A percentile compares a stretch with the other conserved stretches of the same genome.
These are phyloP conservation scores for Emericellopsis cladophorae DNA, from an alignment of 2,329 filamentous ascomycete genomes.

Conservation along the genomic window DNA sequence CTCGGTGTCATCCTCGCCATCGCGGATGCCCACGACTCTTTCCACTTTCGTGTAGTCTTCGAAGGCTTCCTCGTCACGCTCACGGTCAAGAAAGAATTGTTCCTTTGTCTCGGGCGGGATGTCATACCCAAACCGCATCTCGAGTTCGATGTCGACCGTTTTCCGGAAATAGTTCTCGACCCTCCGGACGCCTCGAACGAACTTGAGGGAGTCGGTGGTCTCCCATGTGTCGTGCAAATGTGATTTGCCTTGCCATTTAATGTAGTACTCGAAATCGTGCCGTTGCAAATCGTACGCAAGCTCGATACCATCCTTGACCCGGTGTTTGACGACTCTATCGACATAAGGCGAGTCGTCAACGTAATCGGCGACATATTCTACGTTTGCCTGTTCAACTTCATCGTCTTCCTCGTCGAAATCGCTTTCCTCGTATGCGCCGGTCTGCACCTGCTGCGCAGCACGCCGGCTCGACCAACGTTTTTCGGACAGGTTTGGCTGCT, in stretches of 20 bases:
- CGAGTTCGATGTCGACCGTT: constrained; percentile 66
- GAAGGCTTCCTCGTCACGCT: constrained; percentile 77
- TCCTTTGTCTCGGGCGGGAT: constrained; percentile 77
- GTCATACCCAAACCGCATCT: constrained; percentile 63
- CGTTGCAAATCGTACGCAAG: constrained; percentile 42
- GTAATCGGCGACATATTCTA: constrained; percentile 55
- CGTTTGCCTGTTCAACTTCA: constrained; percentile 41
- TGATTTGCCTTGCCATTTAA: constrained; percentile 96
- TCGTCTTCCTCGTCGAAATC: constrained; percentile 48
- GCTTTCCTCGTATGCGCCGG: constrained; percentile 52
- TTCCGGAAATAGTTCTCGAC: constrained; percentile 93
- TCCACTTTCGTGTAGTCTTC: constrained; percentile 89
- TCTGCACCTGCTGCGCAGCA: constrained; percentile 61
- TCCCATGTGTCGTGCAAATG: constrained; percentile 97
- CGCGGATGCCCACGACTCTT: constrained; percentile 73
- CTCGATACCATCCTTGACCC: constrained; percentile 56
- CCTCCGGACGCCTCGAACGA: constrained; percentile 74
- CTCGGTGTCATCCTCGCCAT: constrained; percentile 69
- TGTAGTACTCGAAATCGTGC: constrained; percentile 79
- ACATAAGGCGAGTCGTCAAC: constrained; percentile 78
- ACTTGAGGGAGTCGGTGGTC: constrained; percentile 57
- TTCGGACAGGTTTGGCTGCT: constrained; percentile 57
- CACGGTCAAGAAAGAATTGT: constrained; percentile 89
- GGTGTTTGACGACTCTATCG: constrained; percentile 82
- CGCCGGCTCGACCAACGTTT: constrained; percentile 86